Conservation (phyloP, 192 early-diverging fungal species). For the Oehlia diaphana region DNA sequence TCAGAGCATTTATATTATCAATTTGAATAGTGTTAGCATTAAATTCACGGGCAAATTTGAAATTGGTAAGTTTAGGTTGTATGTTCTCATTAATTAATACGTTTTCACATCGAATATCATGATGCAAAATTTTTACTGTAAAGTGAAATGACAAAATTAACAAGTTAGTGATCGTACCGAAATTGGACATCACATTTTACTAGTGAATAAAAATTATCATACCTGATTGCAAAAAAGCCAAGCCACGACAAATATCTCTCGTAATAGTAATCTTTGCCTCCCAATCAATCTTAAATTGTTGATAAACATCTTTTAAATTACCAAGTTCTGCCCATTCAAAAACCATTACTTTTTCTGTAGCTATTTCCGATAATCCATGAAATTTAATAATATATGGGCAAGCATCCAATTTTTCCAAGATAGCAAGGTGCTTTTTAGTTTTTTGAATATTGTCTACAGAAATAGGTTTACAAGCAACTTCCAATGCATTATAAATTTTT, state of each 20-base stretch:
- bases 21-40: neutral
- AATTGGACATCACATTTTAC: neutral
- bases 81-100: neutral
- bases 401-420: constrained; percentile 5
- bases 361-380: constrained; percentile 10
- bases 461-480: neutral
- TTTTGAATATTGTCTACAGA: neutral
- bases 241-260: constrained; percentile 14
- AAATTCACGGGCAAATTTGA: constrained; percentile 8
- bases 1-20: neutral
- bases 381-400: constrained; percentile 26
- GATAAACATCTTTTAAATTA: constrained; percentile 17
- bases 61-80: constrained; percentile 18
- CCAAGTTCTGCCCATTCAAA: constrained; percentile 28
- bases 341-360: constrained; percentile 10
- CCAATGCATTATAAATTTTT: neutral
- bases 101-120: constrained; percentile 30
- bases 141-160: neutral
- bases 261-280: constrained; percentile 3
- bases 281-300: neutral
- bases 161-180: neutral
- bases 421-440: constrained; percentile 3
- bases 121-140: constrained; percentile 7
- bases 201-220: neutral
- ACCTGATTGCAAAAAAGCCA: constrained; percentile 18